phyloP scores from a whole-genome alignment of 352 stramenopile species.

The Ophiocytium majus region DNA sequence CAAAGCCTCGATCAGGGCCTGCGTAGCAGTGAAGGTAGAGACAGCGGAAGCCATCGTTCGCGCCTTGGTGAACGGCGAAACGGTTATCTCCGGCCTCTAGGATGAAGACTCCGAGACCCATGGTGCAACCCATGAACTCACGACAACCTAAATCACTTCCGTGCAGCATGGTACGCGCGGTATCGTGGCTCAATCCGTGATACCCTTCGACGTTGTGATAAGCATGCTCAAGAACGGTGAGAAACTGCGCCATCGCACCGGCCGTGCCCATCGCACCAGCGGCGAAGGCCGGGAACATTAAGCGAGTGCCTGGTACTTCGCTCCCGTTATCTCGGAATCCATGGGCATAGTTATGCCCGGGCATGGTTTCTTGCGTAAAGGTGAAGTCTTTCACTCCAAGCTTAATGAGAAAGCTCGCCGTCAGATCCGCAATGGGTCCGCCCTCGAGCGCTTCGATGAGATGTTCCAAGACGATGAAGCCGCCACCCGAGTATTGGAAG shows the following conservation, averaged over 20 bases:
- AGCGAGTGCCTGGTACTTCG: slow-evolving; percentile 29
- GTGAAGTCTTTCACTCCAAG: not conserved
- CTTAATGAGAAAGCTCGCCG: not conserved
- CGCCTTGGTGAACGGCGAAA: slow-evolving; percentile 58
- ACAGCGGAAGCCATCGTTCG: slow-evolving; percentile 59
- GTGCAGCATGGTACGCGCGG: slow-evolving; percentile 55
- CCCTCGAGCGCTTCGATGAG: slow-evolving; percentile 55
- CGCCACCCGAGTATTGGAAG: slow-evolving; percentile 58
- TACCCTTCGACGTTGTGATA: slow-evolving; percentile 27
- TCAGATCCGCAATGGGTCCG: not conserved
- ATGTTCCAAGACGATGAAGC: slow-evolving; percentile 59
- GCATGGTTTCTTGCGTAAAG: not conserved
- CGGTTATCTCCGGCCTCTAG: slow-evolving; percentile 49
- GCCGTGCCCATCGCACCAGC: slow-evolving; percentile 52
- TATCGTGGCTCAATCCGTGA: slow-evolving; percentile 47
- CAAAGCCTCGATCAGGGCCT: slow-evolving; percentile 45
- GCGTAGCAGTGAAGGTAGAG: slow-evolving; percentile 61
- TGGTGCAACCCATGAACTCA: slow-evolving; percentile 57
- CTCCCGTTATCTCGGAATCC: not conserved
- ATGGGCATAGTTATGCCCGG: not conserved
- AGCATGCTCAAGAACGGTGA: slow-evolving; percentile 28
- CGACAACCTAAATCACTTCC: slow-evolving; percentile 52
- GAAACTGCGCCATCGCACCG: slow-evolving; percentile 36
- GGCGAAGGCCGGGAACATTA: slow-evolving; percentile 58
- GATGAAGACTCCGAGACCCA: slow-evolving; percentile 59